These are phyloP conservation scores for Talaromyces sp. DNA, from an alignment of 2,329 filamentous ascomycete genomes.

Conservation along the genomic window DNA sequence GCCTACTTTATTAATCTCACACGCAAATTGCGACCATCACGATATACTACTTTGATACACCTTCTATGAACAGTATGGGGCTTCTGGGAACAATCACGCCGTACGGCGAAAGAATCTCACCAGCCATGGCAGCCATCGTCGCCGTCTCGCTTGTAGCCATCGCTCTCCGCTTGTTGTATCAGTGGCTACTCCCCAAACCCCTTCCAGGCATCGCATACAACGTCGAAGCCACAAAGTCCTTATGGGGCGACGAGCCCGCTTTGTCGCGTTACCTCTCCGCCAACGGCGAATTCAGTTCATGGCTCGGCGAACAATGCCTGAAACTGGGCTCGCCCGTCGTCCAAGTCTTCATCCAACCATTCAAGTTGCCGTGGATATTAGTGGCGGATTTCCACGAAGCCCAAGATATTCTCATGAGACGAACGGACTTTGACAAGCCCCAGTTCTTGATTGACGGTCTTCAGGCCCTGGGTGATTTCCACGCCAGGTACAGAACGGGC, in stretches of 20 bases:
- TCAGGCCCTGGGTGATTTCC: not conserved
- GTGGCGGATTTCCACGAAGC: constrained; percentile 24
- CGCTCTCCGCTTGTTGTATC: not conserved
- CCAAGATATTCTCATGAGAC: constrained; percentile 17
- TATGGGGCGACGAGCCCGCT: not conserved
- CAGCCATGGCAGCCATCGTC: too few relatives aligned
- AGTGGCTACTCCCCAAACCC: not conserved
- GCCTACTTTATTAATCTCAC: too few relatives aligned
- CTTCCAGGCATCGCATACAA: constrained; percentile 4
- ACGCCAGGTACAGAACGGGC: not conserved
- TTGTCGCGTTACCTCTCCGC: not conserved
- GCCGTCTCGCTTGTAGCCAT: too few relatives aligned
- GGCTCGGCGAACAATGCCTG: not conserved
- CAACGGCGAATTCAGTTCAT: not conserved
- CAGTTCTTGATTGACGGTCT: not conserved
- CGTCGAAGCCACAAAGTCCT: not conserved
- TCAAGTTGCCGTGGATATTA: constrained; percentile 41
- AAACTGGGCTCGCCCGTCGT: constrained; percentile 36
- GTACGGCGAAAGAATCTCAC: too few relatives aligned
- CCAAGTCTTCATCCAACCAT: constrained; percentile 46
- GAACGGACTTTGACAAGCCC: constrained; percentile 20
- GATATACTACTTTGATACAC: too few relatives aligned
- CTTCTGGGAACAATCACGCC: too few relatives aligned
- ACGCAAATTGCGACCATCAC: too few relatives aligned
- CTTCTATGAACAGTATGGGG: too few relatives aligned